phyloP scores from a whole-genome alignment of 1,139 yeast genomes.

The Candida glucosophila region DNA sequence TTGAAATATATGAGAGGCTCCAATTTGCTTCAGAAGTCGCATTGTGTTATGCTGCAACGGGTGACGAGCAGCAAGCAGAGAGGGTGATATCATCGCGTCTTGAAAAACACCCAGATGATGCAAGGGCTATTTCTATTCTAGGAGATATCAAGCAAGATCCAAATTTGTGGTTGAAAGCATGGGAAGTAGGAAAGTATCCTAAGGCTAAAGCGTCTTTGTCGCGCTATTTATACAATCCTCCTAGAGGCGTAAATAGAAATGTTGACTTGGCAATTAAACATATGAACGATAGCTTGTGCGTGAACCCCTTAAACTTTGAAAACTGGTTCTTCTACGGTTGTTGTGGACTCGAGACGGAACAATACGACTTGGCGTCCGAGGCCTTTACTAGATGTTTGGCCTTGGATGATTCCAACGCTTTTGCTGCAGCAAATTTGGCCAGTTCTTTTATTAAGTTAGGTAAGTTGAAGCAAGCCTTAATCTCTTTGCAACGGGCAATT shows the following conservation, averaged over 20 bases:
- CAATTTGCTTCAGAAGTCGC: slow-evolving; percentile 79
- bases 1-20: slow-evolving; percentile 80
- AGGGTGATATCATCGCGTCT: slow-evolving; percentile 49
- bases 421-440: slow-evolving; percentile 90
- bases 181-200: slow-evolving; percentile 79
- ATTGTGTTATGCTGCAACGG: slow-evolving; percentile 81
- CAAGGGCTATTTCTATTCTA: slow-evolving; percentile 73
- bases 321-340: slow-evolving; percentile 95
- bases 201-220: slow-evolving; percentile 84
- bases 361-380: slow-evolving; percentile 76
- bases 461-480: slow-evolving; percentile 69
- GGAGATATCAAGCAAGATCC: slow-evolving; percentile 87
- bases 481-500: slow-evolving; percentile 73
- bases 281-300: slow-evolving; percentile 64
- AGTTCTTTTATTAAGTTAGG: slow-evolving; percentile 62
- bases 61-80: slow-evolving; percentile 63
- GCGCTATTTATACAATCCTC: slow-evolving; percentile 61
- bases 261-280: slow-evolving; percentile 52
- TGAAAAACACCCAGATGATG: slow-evolving; percentile 56
- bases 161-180: slow-evolving; percentile 72
- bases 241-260: slow-evolving; percentile 47
- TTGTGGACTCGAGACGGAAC: slow-evolving; percentile 67
- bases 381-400: slow-evolving; percentile 91
- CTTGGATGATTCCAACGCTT: slow-evolving; percentile 71
- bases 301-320: slow-evolving; percentile 69